These are phyloP conservation scores for Dioscorea alata DNA, from an alignment of 106 monocot genomes.

Conservation along the genomic window DNA sequence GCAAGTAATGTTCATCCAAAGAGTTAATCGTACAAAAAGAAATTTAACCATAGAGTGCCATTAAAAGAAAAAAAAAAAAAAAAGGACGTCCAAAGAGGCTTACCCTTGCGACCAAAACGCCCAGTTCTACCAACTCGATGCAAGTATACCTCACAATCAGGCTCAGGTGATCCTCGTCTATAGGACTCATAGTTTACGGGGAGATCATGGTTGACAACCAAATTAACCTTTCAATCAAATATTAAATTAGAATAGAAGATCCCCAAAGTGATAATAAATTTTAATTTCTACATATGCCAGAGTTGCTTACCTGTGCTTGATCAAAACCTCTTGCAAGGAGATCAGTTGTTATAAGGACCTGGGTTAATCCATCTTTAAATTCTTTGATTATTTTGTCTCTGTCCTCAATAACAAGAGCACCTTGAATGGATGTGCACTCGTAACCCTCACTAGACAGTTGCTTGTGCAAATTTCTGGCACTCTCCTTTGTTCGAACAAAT, in stretches of 20 bases:
- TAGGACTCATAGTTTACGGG: constrained; percentile 47
- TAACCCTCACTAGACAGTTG: constrained; percentile 61
- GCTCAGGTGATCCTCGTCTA: constrained; percentile 25
- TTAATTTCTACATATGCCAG: neutral
- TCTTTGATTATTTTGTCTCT: constrained; percentile 83
- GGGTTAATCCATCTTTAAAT: constrained; percentile 81
- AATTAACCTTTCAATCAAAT: constrained; percentile 55
- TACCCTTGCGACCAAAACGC: constrained; percentile 95
- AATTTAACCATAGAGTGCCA: neutral
- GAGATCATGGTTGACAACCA: constrained; percentile 93
- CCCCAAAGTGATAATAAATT: neutral
- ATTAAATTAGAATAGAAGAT: constrained; percentile 1
- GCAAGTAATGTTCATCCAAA: too few relatives aligned
- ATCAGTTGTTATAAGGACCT: constrained; percentile 91
- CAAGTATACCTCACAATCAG: constrained; percentile 92
- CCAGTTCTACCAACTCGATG: constrained; percentile 95
- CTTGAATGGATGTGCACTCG: constrained; percentile 90
- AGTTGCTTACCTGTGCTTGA: constrained; percentile 64
- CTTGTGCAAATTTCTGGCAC: constrained; percentile 65
- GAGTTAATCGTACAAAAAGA: neutral
- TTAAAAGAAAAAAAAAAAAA: constrained; percentile 4
- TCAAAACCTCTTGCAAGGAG: constrained; percentile 93
- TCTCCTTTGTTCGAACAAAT: constrained; percentile 80
- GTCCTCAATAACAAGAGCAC: constrained; percentile 65
- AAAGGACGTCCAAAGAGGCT: neutral